Percentiles rank a stretch among this genome's conserved stretches.
phyloP scores from a whole-genome alignment of 1,139 yeast genomes.

The Suhomyces ambrosiae region DNA sequence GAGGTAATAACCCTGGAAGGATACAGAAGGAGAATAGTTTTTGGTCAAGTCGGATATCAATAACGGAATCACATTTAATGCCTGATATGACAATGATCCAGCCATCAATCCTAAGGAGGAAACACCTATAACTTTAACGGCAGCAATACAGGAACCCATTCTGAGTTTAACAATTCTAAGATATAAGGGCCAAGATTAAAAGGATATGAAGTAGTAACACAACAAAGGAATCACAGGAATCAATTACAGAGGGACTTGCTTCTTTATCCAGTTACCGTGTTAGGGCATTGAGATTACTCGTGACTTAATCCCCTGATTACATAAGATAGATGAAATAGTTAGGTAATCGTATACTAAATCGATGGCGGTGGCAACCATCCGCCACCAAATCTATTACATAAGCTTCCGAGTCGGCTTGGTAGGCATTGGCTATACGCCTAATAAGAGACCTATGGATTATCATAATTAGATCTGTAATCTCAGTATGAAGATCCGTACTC shows the following conservation, averaged over 20 bases:
- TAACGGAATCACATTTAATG: slow-evolving; percentile 37
- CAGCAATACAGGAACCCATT: slow-evolving; percentile 52
- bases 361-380: slow-evolving; percentile 1
- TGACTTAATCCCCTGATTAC: slow-evolving; percentile 11
- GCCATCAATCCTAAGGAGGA: slow-evolving; percentile 55
- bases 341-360: too few relatives aligned
- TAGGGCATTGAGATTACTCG: too few relatives aligned
- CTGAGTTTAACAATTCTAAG: slow-evolving; percentile 1
- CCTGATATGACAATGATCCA: slow-evolving; percentile 41
- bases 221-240: too few relatives aligned
- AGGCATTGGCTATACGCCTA: too few relatives aligned
- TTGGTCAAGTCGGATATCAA: slow-evolving; percentile 33
- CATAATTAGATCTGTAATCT: too few relatives aligned
- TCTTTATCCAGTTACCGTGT: too few relatives aligned
- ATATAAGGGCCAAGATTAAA: not conserved
- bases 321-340: slow-evolving; percentile 1
- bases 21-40: slow-evolving; percentile 9
- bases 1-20: slow-evolving; percentile 9
- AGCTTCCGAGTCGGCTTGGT: not conserved
- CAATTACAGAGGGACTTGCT: too few relatives aligned
- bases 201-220: too few relatives aligned
- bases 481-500: too few relatives aligned
- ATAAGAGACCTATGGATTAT: too few relatives aligned
- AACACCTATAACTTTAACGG: slow-evolving; percentile 53
- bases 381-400: not conserved